phyloP scores from a whole-genome alignment of 768 basidiomycete species.

The Panellus pusillus region DNA sequence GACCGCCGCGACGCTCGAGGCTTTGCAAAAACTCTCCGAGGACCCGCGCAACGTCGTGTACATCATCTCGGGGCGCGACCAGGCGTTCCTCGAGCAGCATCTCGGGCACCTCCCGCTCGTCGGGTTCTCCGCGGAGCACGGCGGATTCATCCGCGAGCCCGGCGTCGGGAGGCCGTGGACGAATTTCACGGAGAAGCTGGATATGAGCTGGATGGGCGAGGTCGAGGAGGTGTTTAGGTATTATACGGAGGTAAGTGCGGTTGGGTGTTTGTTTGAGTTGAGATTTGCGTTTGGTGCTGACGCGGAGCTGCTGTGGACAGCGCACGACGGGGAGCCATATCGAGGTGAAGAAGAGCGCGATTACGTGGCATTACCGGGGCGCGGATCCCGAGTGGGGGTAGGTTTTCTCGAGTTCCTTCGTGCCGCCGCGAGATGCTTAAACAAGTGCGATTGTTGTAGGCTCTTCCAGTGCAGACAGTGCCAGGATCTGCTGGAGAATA shows the following conservation, averaged over 20 bases:
- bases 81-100: conserved; percentile 87
- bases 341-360: conserved; percentile 95
- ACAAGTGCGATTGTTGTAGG: conserved; percentile 36
- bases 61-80: conserved; percentile 96
- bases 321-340: conserved; percentile 95
- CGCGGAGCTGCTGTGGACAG: conserved; percentile 35
- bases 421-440: background rate
- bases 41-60: conserved; percentile 93
- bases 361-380: conserved; percentile 97
- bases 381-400: conserved; percentile 96
- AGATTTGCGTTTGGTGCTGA: conserved; percentile 17
- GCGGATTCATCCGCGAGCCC: conserved; percentile 83
- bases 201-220: conserved; percentile 98
- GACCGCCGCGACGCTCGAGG: conserved; percentile 67
- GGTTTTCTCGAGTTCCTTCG: conserved; percentile 33
- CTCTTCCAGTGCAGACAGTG: conserved; percentile 96
- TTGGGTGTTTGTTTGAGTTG: too few relatives aligned
- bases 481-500: conserved; percentile 94
- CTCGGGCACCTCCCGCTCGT: conserved; percentile 80
- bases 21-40: conserved; percentile 66
- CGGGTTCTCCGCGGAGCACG: conserved; percentile 96
- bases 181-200: conserved; percentile 87
- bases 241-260: conserved; percentile 92
- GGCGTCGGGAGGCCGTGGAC: conserved; percentile 63
- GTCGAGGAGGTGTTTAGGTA: conserved; percentile 95